phyloP scores from a whole-genome alignment of 2,329 filamentous ascomycete species.

The Hypoxylon sp. region DNA sequence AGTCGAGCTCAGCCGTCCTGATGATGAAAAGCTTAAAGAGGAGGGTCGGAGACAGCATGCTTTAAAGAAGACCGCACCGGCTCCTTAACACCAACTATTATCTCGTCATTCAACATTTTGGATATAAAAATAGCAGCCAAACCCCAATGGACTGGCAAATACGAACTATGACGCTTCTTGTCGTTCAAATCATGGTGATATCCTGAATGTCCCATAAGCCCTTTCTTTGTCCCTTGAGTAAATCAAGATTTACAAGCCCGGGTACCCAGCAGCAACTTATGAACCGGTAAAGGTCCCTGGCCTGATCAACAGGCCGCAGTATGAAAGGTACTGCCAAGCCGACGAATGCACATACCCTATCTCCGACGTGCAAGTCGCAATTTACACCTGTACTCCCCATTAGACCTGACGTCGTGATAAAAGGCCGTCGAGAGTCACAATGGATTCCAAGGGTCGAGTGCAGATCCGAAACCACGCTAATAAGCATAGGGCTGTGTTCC shows the following conservation, averaged over 20 bases:
- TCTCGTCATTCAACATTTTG: background rate
- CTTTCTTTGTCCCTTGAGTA: slow-evolving; percentile 3
- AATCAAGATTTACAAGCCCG: slow-evolving; percentile 17
- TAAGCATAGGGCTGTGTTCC: background rate
- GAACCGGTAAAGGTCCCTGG: slow-evolving; percentile 7
- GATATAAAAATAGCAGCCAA: background rate
- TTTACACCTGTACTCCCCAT: slow-evolving; percentile 30
- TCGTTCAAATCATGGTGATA: slow-evolving; percentile 18
- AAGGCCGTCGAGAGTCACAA: slow-evolving; percentile 19
- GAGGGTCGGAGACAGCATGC: slow-evolving; percentile 35
- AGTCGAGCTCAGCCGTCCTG: slow-evolving; percentile 54
- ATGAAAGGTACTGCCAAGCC: slow-evolving; percentile 23
- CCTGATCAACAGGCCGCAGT: slow-evolving; percentile 14
- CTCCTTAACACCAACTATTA: slow-evolving; percentile 8
- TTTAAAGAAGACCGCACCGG: slow-evolving; percentile 9
- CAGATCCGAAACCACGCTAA: slow-evolving; percentile 6
- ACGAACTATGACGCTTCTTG: background rate
- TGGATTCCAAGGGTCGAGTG: slow-evolving; percentile 12
- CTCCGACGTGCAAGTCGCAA: slow-evolving; percentile 13
- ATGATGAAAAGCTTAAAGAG: slow-evolving; percentile 52
- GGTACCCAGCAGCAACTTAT: slow-evolving; percentile 25
- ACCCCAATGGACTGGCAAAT: background rate
- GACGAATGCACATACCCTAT: slow-evolving; percentile 15
- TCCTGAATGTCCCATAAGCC: slow-evolving; percentile 15
- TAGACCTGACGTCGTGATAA: slow-evolving; percentile 15